These are phyloP conservation scores for Jatropha curcas DNA, from an alignment of 345 rosid genomes.

Conservation along the genomic window DNA sequence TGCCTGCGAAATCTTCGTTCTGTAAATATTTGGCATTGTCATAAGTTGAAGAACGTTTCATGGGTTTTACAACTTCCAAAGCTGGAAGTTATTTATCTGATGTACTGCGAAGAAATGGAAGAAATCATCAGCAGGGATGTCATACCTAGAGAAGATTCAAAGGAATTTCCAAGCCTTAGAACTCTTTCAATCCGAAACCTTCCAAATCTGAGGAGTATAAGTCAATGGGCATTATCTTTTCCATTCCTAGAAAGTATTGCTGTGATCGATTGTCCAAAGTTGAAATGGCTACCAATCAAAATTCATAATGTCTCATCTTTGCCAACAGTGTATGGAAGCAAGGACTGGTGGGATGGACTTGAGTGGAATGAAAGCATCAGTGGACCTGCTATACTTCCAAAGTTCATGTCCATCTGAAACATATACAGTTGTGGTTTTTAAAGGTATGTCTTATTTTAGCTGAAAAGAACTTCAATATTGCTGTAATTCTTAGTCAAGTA, in stretches of 20 bases:
- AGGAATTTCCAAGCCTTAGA: conserved; percentile 42
- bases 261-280: conserved; percentile 42
- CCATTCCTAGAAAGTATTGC: conserved; percentile 42
- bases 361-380: conserved; percentile 30
- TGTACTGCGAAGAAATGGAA: conserved; percentile 49
- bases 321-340: conserved; percentile 39
- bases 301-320: background rate
- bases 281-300: conserved; percentile 40
- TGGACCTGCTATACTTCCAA: conserved; percentile 23
- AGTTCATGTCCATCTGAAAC: conserved; percentile 39
- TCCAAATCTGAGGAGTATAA: conserved; percentile 42
- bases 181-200: conserved; percentile 41
- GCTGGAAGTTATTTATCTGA: conserved; percentile 43
- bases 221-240: conserved; percentile 26
- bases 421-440: background rate
- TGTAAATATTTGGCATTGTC: conserved; percentile 48
- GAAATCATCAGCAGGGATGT: conserved; percentile 30
- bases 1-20: conserved; percentile 43
- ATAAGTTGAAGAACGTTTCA: conserved; percentile 44
- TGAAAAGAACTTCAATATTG: background rate
- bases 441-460: too few relatives aligned
- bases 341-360: conserved; percentile 53
- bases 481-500: background rate
- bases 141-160: conserved; percentile 14
- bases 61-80: conserved; percentile 45